A percentile compares a stretch with the other conserved stretches of the same genome.
phyloP scores from a whole-genome alignment of 352 stramenopile species.

The Phytophthora palmivora region DNA sequence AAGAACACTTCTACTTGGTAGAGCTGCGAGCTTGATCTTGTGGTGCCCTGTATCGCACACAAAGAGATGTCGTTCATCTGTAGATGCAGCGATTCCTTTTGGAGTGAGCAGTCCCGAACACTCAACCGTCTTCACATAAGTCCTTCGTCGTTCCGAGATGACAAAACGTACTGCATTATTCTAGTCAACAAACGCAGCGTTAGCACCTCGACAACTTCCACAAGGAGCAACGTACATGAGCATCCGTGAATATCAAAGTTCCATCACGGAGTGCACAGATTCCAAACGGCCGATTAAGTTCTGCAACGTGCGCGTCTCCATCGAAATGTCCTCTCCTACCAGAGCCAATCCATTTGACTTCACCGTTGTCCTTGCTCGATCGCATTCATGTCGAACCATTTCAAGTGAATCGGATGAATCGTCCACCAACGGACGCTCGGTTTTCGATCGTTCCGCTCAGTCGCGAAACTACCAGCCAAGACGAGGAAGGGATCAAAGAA shows the following conservation, averaged over 20 bases:
- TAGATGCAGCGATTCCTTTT: conserved; percentile 50
- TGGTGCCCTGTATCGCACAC: conserved; percentile 66
- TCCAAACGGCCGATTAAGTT: conserved; percentile 49
- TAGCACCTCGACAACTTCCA: too few relatives aligned
- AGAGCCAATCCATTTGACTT: conserved; percentile 14
- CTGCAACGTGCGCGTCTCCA: conserved; percentile 25
- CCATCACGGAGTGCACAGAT: conserved; percentile 40
- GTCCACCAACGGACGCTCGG: conserved; percentile 19
- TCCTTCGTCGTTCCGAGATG: conserved; percentile 13
- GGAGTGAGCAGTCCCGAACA: conserved; percentile 49
- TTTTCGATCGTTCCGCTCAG: conserved; percentile 20
- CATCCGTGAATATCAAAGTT: conserved; percentile 44
- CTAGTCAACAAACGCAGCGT: conserved; percentile 25
- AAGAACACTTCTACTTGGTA: conserved; percentile 40
- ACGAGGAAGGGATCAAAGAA: conserved; percentile 6
- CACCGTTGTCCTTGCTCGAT: too few relatives aligned
- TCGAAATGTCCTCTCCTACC: conserved; percentile 43
- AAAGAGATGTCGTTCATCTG: conserved; percentile 52
- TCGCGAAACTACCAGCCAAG: conserved; percentile 24
- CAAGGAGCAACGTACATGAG: conserved; percentile 43
- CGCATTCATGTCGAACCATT: too few relatives aligned
- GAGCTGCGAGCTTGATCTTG: conserved; percentile 53
- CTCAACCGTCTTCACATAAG: conserved; percentile 34
- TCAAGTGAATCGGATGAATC: too few relatives aligned
- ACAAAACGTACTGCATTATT: conserved; percentile 55